Evolutionary conservation across 352 stramenopile species (phyloP), one percentile per base, ranked within the genome.

Genomic region (Pythium scleroteichum): DNA sequence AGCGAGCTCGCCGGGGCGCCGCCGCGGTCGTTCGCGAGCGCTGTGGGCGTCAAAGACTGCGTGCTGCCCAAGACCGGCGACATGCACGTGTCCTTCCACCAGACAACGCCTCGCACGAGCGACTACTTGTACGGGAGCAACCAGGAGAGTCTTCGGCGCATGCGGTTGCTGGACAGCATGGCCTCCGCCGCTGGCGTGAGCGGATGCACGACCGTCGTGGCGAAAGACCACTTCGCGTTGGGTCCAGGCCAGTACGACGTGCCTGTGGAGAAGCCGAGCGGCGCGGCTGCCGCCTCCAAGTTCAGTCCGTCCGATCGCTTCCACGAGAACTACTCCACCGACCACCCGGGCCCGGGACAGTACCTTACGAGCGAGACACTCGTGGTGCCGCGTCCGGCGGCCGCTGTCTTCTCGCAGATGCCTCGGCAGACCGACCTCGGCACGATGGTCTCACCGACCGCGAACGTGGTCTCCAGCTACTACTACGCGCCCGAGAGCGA

Each of bases 271-370:
- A 59, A 68, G 26, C 68, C 59, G 10, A 73, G 64, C 8, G 51
- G 40, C 2, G 19, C n/a, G 17, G 66, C 64, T 6, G 64, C 58
- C 1, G 72, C 68, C 14, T 64, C 78, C 27, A 87, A 87, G 53
- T 88, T 88, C 67, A 87, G 75, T 48, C 73, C 76, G 0, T 81
- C 75, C 10, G 79, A 88, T 51, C 57, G 79, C 2, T 88, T 88
- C 57, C 74, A 69, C 52, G 79, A 87, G 26, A 58, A 76, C 38
- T 75, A 73, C 56, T 67, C 58, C 8, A 77, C 66, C 0, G 69
- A 71, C 40, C 58, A 52, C 6, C 76, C 73, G 20, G 76, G 76
- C 3, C 76, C 79, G 4, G 79, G 76, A 0, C 72, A 88, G 58
- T 88, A 88, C 57, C 52, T 79, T 22, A 72, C 70, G 8, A 68